Percentiles rank a stretch among this genome's conserved stretches.
phyloP scores from a whole-genome alignment of 2,329 filamentous ascomycete genomes.

The Cladosporium cucumerinum region DNA sequence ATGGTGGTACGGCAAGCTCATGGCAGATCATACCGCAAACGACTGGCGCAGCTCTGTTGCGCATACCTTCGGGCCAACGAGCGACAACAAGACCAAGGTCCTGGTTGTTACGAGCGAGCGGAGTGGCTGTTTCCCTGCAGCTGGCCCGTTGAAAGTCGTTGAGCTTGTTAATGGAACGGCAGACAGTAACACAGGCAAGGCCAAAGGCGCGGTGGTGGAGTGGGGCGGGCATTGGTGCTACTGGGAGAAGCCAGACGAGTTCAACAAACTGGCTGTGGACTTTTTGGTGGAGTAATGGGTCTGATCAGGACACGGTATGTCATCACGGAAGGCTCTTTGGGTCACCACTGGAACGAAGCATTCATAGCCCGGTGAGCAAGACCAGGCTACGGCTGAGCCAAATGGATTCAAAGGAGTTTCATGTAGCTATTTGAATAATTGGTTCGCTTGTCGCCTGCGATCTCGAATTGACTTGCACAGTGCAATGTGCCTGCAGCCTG shows the following conservation, averaged over 20 bases:
- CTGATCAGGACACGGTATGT: background rate
- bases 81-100: background rate
- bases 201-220: background rate
- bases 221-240: constrained; percentile 15
- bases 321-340: background rate
- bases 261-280: background rate
- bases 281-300: background rate
- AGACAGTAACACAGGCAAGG: background rate
- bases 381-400: background rate
- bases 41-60: constrained; percentile 7
- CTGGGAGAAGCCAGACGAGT: constrained; percentile 8
- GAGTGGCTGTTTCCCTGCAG: constrained; percentile 13
- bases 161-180: constrained; percentile 8
- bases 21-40: constrained; percentile 11
- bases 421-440: background rate
- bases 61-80: background rate
- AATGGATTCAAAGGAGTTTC: background rate
- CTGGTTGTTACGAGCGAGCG: constrained; percentile 11
- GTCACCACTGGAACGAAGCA: background rate
- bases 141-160: constrained; percentile 8
- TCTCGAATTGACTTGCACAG: background rate
- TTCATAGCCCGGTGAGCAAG: background rate
- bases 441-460: background rate
- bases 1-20: constrained; percentile 13
- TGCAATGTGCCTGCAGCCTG: background rate